Percentiles rank a stretch among this genome's conserved stretches.
phyloP scores from a whole-genome alignment of 768 basidiomycete species.

The Mycena indigotica region DNA sequence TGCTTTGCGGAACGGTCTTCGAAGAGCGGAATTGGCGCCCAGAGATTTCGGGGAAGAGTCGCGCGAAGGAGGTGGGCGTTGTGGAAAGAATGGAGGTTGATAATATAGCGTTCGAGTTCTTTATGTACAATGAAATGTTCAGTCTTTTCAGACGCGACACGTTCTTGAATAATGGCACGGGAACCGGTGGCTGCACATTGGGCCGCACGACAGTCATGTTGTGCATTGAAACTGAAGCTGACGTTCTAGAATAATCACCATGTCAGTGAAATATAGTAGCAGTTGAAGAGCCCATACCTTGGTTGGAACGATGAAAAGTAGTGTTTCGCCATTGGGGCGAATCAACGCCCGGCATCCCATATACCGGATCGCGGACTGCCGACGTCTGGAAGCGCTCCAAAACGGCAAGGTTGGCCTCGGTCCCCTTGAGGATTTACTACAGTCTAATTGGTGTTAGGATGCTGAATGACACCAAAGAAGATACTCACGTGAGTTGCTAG shows the following conservation, averaged over 20 bases:
- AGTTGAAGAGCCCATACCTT: background rate
- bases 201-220: slow-evolving; percentile 26
- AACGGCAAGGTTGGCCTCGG: slow-evolving; percentile 4
- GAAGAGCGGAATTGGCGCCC: slow-evolving; percentile 21
- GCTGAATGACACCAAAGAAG: background rate
- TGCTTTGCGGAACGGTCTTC: slow-evolving; percentile 11
- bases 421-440: background rate
- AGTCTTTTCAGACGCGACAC: slow-evolving; percentile 12
- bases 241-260: slow-evolving; percentile 9
- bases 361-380: background rate
- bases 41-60: slow-evolving; percentile 23
- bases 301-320: background rate
- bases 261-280: background rate
- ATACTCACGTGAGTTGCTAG: background rate
- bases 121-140: slow-evolving; percentile 23
- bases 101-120: slow-evolving; percentile 20
- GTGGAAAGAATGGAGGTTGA: slow-evolving; percentile 34
- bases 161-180: slow-evolving; percentile 23
- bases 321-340: slow-evolving; percentile 1
- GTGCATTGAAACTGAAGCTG: slow-evolving; percentile 26
- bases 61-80: slow-evolving; percentile 31
- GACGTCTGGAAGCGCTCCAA: slow-evolving; percentile 9
- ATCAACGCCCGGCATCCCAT: slow-evolving; percentile 14
- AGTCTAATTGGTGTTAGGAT: background rate
- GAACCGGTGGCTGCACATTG: slow-evolving; percentile 16